Conservation (phyloP, 2,329 filamentous ascomycete genomes). For the Aspergillus arachidicola region DNA sequence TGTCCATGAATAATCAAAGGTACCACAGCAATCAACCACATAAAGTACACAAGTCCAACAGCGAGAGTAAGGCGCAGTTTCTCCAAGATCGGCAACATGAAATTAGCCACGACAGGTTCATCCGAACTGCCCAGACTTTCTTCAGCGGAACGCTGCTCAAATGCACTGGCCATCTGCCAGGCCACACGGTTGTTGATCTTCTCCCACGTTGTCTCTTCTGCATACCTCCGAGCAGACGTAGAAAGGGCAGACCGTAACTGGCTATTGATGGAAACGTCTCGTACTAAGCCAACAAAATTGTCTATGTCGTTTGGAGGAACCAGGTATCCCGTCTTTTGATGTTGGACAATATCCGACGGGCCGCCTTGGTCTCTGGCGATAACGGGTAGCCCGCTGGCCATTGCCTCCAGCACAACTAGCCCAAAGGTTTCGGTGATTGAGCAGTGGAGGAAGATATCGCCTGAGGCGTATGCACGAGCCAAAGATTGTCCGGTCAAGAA, state of each 20-base stretch:
- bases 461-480: constrained; percentile 68
- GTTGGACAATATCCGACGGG: constrained; percentile 66
- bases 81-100: constrained; percentile 23
- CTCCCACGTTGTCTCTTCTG: constrained; percentile 69
- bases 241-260: constrained; percentile 51
- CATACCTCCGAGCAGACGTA: constrained; percentile 55
- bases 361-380: constrained; percentile 70
- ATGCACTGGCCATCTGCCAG: constrained; percentile 60
- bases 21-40: constrained; percentile 42
- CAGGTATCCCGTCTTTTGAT: constrained; percentile 64
- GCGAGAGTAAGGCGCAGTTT: constrained; percentile 31
- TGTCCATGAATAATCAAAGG: constrained; percentile 41
- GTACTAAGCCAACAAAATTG: constrained; percentile 58
- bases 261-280: constrained; percentile 52
- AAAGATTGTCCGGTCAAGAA: constrained; percentile 64
- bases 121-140: neutral
- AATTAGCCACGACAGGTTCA: neutral
- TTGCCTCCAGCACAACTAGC: constrained; percentile 69
- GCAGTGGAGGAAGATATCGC: constrained; percentile 71
- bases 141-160: constrained; percentile 21
- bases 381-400: constrained; percentile 71
- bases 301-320: constrained; percentile 62
- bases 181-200: constrained; percentile 72
- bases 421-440: constrained; percentile 74
- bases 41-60: constrained; percentile 35